Base-by-base conservation (phyloP, 305 asterid species). In the Plantago coronopus region DNA sequence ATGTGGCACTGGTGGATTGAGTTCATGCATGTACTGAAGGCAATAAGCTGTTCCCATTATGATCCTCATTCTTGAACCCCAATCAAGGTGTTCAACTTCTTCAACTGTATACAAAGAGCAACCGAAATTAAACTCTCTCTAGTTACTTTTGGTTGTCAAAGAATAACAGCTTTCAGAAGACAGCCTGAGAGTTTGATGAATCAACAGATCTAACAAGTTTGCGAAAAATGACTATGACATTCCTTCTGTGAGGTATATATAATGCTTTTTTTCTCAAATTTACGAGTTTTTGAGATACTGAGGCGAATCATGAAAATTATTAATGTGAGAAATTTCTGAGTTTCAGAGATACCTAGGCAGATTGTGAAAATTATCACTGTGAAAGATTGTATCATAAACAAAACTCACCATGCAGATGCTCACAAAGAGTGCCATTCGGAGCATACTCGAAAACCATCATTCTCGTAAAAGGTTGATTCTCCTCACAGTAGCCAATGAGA, bases 371-470 rank as follows among this genome's bases (percentile, higher is more conserved):
- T 1, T 27, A 27, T 27, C 7, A 9, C 7, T 34, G 13, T 34
- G 12, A 34, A 9, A 34, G 40, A 34, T 34, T 7, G 8, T 8
- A 25, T 29, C 44, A 48, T 54, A 12, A 66, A 53, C 19, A 25
- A 53, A 31, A 42, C 10, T 77, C 82, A 93, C 99, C 89, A 17
- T 94, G 97, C 17, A 94, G 75, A 79, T 94, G 97, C 75, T 87
- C 99, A 27, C 62, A 85, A 64, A 89, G 88, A 40, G 77, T 61
- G 75, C 99, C 97, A 42, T 89, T 87, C 63, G 97, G 93, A 55
- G 99, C 95, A 63, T 87, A 94, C 71, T 94, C 99, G 21, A 89
- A 94, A 67, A 94, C 97, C 97, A 94, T 94, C 97, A 85, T 83
- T 79, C 96, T 79, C 25, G 82, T 76, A 76, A 94, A 94, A 63